A percentile compares a stretch with the other conserved stretches of the same genome.
These are phyloP conservation scores for Echinochloa phyllopogon DNA, from an alignment of 176 grass and related monocot genomes.

Conservation along the genomic window DNA sequence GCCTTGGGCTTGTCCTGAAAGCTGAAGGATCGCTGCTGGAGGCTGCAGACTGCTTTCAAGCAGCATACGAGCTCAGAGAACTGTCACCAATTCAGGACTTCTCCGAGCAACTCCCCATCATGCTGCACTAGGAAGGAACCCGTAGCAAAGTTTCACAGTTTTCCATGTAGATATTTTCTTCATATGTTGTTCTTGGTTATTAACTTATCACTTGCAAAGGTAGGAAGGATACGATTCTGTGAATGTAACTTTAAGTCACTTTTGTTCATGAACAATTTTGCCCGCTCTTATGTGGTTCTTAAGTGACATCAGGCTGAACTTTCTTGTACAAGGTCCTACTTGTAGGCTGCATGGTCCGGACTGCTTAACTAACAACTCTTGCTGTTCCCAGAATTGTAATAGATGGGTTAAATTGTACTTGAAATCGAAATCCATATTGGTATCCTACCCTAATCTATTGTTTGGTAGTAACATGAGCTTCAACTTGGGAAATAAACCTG, in stretches of 20 bases:
- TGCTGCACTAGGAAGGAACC: slow-evolving; percentile 57
- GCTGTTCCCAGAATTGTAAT: not conserved
- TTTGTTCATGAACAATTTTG: slow-evolving; percentile 19
- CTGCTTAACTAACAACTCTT: not conserved
- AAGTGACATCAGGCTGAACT: not conserved
- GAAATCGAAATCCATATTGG: not conserved
- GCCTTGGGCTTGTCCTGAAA: slow-evolving; percentile 76
- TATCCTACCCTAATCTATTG: not conserved
- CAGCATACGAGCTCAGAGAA: slow-evolving; percentile 84
- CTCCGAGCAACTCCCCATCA: slow-evolving; percentile 48
- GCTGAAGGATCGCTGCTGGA: slow-evolving; percentile 64
- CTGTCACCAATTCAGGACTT: slow-evolving; percentile 72
- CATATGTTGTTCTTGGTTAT: not conserved
- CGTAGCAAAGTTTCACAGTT: not conserved
- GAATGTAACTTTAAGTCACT: slow-evolving; percentile 14
- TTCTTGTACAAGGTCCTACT: not conserved
- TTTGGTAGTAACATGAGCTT: not conserved
- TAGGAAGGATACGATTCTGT: slow-evolving; percentile 22
- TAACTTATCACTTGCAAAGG: not conserved
- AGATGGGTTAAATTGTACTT: not conserved
- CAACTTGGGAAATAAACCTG: not conserved
- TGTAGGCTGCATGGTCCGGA: not conserved
- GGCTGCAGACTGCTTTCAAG: slow-evolving; percentile 89
- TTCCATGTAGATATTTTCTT: slow-evolving; percentile 21
- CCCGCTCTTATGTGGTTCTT: not conserved